Evolutionary conservation across 768 basidiomycete genomes (phyloP).

Genomic region (Phaffia australis): DNA sequence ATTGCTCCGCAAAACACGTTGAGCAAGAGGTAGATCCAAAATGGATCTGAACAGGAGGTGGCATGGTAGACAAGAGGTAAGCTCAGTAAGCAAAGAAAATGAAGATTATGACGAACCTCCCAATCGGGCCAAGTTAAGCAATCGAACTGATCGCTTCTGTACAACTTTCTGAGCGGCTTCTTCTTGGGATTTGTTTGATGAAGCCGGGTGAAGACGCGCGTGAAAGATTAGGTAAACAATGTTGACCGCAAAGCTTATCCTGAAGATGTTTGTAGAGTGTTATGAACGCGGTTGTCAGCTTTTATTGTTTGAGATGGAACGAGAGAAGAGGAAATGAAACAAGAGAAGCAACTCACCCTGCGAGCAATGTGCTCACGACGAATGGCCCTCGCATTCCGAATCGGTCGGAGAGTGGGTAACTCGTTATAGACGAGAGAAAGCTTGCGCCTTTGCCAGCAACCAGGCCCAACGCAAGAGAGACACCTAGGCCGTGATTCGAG

Average conservation of each 20-base stretch:
- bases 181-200: constrained; percentile 47
- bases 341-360: constrained; percentile 45
- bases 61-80: background rate
- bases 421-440: constrained; percentile 62
- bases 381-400: constrained; percentile 66
- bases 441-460: constrained; percentile 68
- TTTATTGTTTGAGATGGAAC: too few species aligned
- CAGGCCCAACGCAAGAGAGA: constrained; percentile 71
- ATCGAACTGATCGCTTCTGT: constrained; percentile 39
- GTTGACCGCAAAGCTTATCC: constrained; percentile 48
- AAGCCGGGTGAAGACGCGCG: constrained; percentile 52
- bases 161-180: constrained; percentile 35
- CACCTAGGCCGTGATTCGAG: constrained; percentile 55
- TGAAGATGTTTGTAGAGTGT: background rate
- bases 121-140: constrained; percentile 48
- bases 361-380: constrained; percentile 54
- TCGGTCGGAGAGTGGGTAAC: constrained; percentile 59
- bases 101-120: constrained; percentile 41
- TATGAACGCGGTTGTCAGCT: too few species aligned
- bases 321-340: background rate
- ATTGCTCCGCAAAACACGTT: constrained; percentile 65
- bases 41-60: constrained; percentile 54
- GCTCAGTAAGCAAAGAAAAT: background rate
- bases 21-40: constrained; percentile 51
- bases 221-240: constrained; percentile 55